phyloP scores from a whole-genome alignment of 2,329 filamentous ascomycete genomes.

The Fonsecaea multimorphosa region DNA sequence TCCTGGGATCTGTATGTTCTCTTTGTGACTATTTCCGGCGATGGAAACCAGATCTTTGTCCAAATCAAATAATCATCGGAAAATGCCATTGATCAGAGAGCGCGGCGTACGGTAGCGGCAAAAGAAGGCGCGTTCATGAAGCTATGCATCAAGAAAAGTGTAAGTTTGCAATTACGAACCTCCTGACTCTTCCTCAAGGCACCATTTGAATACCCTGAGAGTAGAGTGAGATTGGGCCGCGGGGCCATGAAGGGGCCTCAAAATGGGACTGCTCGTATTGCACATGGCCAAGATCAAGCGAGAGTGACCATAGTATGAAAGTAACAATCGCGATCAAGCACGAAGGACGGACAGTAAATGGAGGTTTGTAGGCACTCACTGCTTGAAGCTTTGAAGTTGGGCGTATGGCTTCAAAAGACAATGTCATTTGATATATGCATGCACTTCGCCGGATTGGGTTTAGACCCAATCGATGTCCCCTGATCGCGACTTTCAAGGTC shows the following conservation, averaged over 20 bases:
- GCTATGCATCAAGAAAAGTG: background rate
- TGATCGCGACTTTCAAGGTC: conserved; percentile 21
- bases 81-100: background rate
- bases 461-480: background rate
- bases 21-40: conserved; percentile 23
- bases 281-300: background rate
- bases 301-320: background rate
- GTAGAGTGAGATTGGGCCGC: background rate
- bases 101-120: background rate
- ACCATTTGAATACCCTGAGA: background rate
- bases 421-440: conserved; percentile 15
- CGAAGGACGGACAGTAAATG: background rate
- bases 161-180: background rate
- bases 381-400: background rate
- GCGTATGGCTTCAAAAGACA: conserved; percentile 14
- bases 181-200: background rate
- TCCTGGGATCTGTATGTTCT: background rate
- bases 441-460: conserved; percentile 16
- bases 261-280: background rate
- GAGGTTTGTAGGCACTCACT: background rate
- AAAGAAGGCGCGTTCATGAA: background rate
- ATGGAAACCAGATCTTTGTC: background rate
- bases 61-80: background rate
- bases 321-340: background rate
- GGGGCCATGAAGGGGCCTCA: background rate